phyloP scores from a whole-genome alignment of 441 rosid species.

The Brassica hybrid region DNA sequence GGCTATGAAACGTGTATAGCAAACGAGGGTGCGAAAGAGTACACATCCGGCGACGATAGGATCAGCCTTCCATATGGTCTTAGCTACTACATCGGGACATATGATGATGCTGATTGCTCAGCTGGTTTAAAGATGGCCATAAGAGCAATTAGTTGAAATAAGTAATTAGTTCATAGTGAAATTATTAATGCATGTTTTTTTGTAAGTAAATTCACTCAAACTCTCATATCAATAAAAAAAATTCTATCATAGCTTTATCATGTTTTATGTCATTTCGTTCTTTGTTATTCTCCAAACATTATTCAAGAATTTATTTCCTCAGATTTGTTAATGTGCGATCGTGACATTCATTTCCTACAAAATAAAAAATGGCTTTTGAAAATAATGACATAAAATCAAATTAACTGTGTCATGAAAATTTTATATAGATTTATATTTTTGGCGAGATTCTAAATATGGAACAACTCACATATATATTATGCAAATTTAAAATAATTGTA shows the following conservation, averaged over 20 bases:
- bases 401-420: too few species aligned
- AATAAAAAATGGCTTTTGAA: too few species aligned
- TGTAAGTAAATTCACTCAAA: background rate
- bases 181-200: background rate
- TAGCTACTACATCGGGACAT: constrained; percentile 33
- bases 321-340: too few species aligned
- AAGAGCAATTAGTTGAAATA: background rate
- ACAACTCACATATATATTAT: too few species aligned
- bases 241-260: background rate
- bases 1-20: constrained; percentile 25
- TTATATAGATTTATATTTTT: too few species aligned
- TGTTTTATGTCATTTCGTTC: background rate
- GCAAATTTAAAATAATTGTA: too few species aligned
- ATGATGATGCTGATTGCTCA: background rate
- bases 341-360: too few species aligned
- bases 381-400: too few species aligned
- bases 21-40: constrained; percentile 5
- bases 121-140: constrained; percentile 26
- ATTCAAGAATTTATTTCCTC: too few species aligned
- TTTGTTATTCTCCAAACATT: too few species aligned
- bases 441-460: too few species aligned
- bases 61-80: constrained; percentile 23
- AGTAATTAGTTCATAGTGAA: background rate
- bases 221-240: background rate
- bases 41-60: constrained; percentile 5